Evolutionary conservation across 768 basidiomycete species (phyloP).

Genomic region (Boletus sp.): DNA sequence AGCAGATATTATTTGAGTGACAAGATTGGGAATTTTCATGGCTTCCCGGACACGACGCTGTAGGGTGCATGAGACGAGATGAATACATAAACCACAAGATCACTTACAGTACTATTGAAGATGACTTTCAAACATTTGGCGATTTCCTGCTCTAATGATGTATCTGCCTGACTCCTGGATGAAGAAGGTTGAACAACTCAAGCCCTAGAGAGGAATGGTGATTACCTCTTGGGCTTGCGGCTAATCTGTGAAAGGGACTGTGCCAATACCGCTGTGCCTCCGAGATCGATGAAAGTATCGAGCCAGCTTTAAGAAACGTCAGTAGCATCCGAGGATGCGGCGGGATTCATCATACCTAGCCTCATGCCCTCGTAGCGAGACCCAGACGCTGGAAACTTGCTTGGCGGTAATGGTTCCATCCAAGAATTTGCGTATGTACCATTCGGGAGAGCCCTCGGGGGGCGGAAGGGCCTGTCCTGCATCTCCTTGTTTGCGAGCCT

Average conservation of each 20-base stretch:
- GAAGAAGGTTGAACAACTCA: constrained; percentile 2
- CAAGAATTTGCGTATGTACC: constrained; percentile 90
- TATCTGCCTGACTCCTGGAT: constrained; percentile 46
- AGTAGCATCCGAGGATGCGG: constrained; percentile 11
- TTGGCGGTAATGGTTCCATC: constrained; percentile 82
- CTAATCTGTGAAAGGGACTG: constrained; percentile 75
- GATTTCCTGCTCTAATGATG: constrained; percentile 79
- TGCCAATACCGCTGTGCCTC: constrained; percentile 83
- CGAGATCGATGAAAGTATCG: constrained; percentile 66
- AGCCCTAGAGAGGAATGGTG: background rate
- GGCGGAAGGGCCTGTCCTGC: constrained; percentile 51
- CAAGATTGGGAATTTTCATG: constrained; percentile 65
- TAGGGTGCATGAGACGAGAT: constrained; percentile 9
- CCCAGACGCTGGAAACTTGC: constrained; percentile 72
- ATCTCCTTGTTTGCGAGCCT: constrained; percentile 58
- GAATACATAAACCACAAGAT: background rate
- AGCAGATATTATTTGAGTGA: constrained; percentile 78
- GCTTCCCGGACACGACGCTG: constrained; percentile 73
- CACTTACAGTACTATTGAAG: constrained; percentile 61
- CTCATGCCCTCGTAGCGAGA: constrained; percentile 78
- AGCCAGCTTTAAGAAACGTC: constrained; percentile 62
- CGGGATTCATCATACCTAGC: constrained; percentile 53
- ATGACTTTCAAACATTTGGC: constrained; percentile 85
- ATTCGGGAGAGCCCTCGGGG: constrained; percentile 78
- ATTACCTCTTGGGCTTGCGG: constrained; percentile 67